Evolutionary conservation across 495 filamentous ascomycete genomes (phyloP), one percentile per base, ranked within the genome.

Genomic region (Evansstolkia leycettana): DNA sequence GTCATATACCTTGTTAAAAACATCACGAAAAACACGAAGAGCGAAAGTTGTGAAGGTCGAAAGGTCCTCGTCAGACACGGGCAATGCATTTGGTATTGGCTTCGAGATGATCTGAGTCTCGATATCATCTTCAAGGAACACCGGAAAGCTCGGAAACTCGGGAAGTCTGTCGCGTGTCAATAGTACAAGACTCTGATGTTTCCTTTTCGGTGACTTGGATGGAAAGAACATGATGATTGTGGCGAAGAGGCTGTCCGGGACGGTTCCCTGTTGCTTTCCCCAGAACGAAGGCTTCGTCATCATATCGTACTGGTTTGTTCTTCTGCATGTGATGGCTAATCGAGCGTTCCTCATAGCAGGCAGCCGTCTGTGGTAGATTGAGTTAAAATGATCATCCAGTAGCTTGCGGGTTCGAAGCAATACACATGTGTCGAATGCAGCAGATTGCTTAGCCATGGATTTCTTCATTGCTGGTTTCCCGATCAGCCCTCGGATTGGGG

Each of bases 311-410:
- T 74, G 61, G 13, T 72, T 72, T 25, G 66, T 74, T 47, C 81
- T 84, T 40, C 83, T 86, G 17, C 71, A 76, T 38, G 76, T 80
- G 29, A 95, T 64, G 0, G 92, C 87, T 10, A 98, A 61, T n/a
- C 74, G 72, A 1, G 92, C 87, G 55, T 96, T 96, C 28, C 84
- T 71, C 85, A 94, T 94, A 5, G 66, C 72, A 2, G 85, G 88
- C 2, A 88, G 60, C 27, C 74, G 65, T 44, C 81, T 89, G 16
- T 70, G 75, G 37, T 82, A 83, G 2, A 70, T 73, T 0, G 90
- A 82, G 34, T 76, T 64, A 7, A 95, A 66, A 46, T 85, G 56
- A 5, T 72, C 69, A 55, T 94, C 78, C 0, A 98, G 56, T 39
- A 83, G 72, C 7, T 70, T 67, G 27, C 69, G 65, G 37, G 73